Evolutionary conservation across 164 flowering plant species (phyloP), one percentile per base, ranked within the genome.

Genomic region (Nymphaea colorata): DNA sequence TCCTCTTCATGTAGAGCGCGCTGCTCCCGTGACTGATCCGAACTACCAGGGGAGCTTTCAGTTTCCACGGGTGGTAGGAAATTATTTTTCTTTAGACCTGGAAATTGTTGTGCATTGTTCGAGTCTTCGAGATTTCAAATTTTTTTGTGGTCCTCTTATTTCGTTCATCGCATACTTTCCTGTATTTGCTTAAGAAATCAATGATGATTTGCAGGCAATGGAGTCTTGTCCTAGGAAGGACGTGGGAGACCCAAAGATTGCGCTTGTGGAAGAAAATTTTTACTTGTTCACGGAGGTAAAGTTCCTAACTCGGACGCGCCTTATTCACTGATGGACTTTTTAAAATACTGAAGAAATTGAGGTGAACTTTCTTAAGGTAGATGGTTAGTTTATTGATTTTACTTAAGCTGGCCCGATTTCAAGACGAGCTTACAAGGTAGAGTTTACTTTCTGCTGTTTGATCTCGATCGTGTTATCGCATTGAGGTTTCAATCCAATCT

Each of bases 261-360:
- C 69, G 43, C 79, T 95, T 36, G 69, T 67, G 59, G 97, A 95
- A 78, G 98, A 95, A 70, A 90, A 92, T 68, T 78, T 90, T 69
- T 89, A 89, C 77, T 77, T 95, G 72, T 78, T 65, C 47, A 95
- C 98, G 10, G 98, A 95, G 96, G 99, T 90, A 75, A 78, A 47
- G 7, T 15, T 70, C 18, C 12, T 8, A 51, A 51, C 4, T 51
- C 17, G 25, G 42, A 6, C 0, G 25, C 8, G 18, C 5, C 16
- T 61, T 61, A 61, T 6, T 61, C 8, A 6, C 41, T 61, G 41
- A n/a, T 61, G 6, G 25, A n/a, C 64, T n/a, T 61, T 11, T n/a
- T 61, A 17, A 61, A 17, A 10, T 61, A 11, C n/a, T 11, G 14
- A 51, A 10, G 64, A 61, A 17, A 11, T 61, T 17, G 8, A 10